phyloP scores from a whole-genome alignment of 805 yeast genomes.

The Spathaspora passalidarum region DNA sequence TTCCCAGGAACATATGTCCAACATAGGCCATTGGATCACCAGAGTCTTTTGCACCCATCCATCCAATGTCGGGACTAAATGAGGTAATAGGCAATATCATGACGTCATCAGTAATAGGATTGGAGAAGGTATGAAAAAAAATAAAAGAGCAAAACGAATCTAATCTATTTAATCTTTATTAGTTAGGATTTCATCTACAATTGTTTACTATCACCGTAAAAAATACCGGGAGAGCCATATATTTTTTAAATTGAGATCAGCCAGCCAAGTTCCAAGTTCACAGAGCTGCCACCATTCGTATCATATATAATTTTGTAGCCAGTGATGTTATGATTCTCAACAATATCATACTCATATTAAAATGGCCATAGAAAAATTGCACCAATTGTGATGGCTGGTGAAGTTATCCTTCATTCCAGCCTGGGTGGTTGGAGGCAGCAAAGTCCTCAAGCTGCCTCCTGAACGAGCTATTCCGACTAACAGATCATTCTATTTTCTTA shows the following conservation, averaged over 20 bases:
- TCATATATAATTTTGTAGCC: conserved; percentile 73
- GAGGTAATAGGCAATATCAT: conserved; percentile 69
- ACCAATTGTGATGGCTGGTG: conserved; percentile 79
- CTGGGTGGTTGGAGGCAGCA: conserved; percentile 86
- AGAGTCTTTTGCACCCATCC: conserved; percentile 75
- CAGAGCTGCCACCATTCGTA: conserved; percentile 71
- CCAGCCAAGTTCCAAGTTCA: conserved; percentile 71
- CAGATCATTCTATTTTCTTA: conserved; percentile 25
- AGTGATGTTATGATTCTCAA: conserved; percentile 63
- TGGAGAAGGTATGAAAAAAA: too few relatives aligned
- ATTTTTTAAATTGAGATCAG: conserved; percentile 73
- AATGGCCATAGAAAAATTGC: conserved; percentile 54
- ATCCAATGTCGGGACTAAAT: conserved; percentile 66
- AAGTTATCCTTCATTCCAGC: conserved; percentile 79
- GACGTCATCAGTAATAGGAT: conserved; percentile 57
- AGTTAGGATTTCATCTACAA: conserved; percentile 23
- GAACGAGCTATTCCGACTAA: conserved; percentile 47
- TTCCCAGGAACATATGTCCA: conserved; percentile 70
- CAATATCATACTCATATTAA: conserved; percentile 49
- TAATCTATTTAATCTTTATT: background rate
- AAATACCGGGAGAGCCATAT: conserved; percentile 62
- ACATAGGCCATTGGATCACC: conserved; percentile 80
- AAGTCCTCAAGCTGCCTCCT: conserved; percentile 65
- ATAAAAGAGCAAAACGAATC: background rate
- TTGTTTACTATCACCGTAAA: conserved; percentile 59